These are phyloP conservation scores for Scutellaria barbata DNA, from an alignment of 257 asterid species.

Conservation along the genomic window DNA sequence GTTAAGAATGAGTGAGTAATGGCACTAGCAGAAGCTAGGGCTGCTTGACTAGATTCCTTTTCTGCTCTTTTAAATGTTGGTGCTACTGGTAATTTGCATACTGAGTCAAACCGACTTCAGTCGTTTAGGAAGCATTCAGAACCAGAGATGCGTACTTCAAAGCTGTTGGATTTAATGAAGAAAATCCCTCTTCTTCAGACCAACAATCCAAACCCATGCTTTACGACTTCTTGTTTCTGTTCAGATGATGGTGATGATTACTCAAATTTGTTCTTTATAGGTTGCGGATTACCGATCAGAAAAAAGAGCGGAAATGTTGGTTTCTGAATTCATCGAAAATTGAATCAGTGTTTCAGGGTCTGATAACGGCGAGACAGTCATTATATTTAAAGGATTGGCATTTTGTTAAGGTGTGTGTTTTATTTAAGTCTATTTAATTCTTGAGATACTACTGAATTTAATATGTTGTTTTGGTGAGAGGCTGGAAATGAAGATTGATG, in stretches of 20 bases:
- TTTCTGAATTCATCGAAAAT: constrained; percentile 66
- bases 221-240: constrained; percentile 14
- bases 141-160: constrained; percentile 65
- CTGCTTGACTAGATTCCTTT: constrained; percentile 50
- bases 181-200: too few species aligned
- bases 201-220: constrained; percentile 56
- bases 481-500: too few species aligned
- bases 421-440: neutral
- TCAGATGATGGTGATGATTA: constrained; percentile 1
- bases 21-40: constrained; percentile 83
- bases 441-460: constrained; percentile 9
- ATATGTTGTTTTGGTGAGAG: too few species aligned
- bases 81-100: neutral
- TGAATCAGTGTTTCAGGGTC: constrained; percentile 48
- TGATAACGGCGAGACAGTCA: constrained; percentile 40
- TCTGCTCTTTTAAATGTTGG: neutral
- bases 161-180: constrained; percentile 72
- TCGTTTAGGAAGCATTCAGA: constrained; percentile 59
- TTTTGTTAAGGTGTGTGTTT: constrained; percentile 71
- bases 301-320: constrained; percentile 84
- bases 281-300: constrained; percentile 94
- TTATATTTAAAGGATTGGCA: constrained; percentile 96
- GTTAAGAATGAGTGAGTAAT: constrained; percentile 48
- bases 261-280: constrained; percentile 39
- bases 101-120: constrained; percentile 14